phyloP scores from a whole-genome alignment of 2,329 filamentous ascomycete species.

The Penicillium sumatraense region DNA sequence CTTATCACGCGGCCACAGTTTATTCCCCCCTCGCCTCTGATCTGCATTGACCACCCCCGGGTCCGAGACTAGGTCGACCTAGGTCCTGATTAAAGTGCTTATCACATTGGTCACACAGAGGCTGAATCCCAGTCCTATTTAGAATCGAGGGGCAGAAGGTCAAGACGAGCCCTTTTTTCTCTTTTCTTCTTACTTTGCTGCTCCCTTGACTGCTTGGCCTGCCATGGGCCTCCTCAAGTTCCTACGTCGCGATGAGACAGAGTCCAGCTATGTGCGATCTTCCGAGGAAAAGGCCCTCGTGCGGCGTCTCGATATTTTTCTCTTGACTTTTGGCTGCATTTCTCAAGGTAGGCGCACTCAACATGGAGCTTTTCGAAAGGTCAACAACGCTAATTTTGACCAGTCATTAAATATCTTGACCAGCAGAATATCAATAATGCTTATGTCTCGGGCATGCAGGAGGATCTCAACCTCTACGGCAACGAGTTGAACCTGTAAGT shows the following conservation, averaged over 20 bases:
- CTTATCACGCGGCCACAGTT: constrained; percentile 13
- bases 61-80: not conserved
- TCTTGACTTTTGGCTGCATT: constrained; percentile 47
- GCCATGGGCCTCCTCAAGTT: constrained; percentile 19
- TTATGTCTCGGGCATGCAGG: constrained; percentile 33
- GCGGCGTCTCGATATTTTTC: constrained; percentile 42
- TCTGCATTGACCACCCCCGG: constrained; percentile 7
- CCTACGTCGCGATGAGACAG: constrained; percentile 14
- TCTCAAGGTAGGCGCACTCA: constrained; percentile 37
- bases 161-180: too few species aligned
- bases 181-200: not conserved
- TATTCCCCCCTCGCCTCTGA: constrained; percentile 16
- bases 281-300: constrained; percentile 43
- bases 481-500: constrained; percentile 29
- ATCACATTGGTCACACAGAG: constrained; percentile 7
- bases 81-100: constrained; percentile 3
- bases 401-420: constrained; percentile 32
- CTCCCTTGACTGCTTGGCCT: not conserved
- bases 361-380: not conserved
- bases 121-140: constrained; percentile 3
- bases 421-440: constrained; percentile 33
- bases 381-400: not conserved
- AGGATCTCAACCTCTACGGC: constrained; percentile 27
- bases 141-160: not conserved
- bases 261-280: constrained; percentile 19